phyloP scores from a whole-genome alignment of 768 basidiomycete genomes.

The Phylloporus sp. region DNA sequence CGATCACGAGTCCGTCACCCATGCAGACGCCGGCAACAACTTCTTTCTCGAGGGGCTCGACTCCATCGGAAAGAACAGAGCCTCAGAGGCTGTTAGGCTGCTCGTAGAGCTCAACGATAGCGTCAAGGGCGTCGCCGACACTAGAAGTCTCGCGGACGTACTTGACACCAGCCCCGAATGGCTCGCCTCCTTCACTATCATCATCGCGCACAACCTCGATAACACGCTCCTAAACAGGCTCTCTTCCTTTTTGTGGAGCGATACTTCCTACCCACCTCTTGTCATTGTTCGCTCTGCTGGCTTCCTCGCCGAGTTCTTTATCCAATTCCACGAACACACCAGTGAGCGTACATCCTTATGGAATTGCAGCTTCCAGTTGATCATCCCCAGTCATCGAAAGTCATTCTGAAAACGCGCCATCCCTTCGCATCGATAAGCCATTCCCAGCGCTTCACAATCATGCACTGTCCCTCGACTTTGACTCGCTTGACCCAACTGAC shows the following conservation, averaged over 20 bases:
- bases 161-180: conserved; percentile 52
- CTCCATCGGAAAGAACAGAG: conserved; percentile 79
- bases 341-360: conserved; percentile 44
- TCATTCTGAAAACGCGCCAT: conserved; percentile 72
- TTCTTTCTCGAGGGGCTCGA: conserved; percentile 82
- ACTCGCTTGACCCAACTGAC: conserved; percentile 80
- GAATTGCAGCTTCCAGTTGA: neutral
- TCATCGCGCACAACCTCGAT: conserved; percentile 82
- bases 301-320: conserved; percentile 83
- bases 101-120: conserved; percentile 85
- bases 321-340: conserved; percentile 86
- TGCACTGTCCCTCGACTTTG: conserved; percentile 67
- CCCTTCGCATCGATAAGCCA: conserved; percentile 82
- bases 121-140: conserved; percentile 68
- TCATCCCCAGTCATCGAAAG: conserved; percentile 71
- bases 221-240: conserved; percentile 52
- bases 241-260: conserved; percentile 64
- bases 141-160: conserved; percentile 51
- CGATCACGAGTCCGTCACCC: conserved; percentile 56
- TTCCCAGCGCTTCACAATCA: conserved; percentile 80
- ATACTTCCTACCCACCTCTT: conserved; percentile 58
- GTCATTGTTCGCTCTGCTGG: conserved; percentile 82
- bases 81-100: conserved; percentile 71
- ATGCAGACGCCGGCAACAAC: conserved; percentile 89
- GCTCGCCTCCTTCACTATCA: conserved; percentile 64